Base-by-base conservation (phyloP, 2,329 filamentous ascomycete genomes). In the Claviceps fusiformis region DNA sequence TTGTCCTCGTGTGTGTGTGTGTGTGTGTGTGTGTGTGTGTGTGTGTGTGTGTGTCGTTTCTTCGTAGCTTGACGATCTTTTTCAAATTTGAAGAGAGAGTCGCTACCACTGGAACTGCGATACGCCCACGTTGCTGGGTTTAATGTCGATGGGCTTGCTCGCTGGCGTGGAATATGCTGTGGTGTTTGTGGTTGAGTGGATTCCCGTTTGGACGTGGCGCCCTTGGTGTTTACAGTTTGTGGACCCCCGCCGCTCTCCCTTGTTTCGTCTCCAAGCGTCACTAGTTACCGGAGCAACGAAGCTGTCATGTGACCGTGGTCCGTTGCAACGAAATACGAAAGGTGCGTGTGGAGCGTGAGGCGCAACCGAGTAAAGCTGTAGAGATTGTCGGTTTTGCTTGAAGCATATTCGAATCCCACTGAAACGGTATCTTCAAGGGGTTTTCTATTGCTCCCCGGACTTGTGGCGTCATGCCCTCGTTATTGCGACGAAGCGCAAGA, bases 221-320 rank as follows among this genome's bases (percentile, higher is more conserved):
- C 9, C 39, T 55, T 55, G 51, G 52, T 60, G 59, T 60, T 60
- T 60, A 59, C 59, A 49, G 13, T 27, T 47, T 49, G 15, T 33
- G 17, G 47, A 24, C n/a, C 31, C 39, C 39, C 15, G 39, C 17
- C 39, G 39, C 39, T 6, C 15, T 29, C 13, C 45, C 45, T 29
- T 13, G 15, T 47, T 50, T 24, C 2, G 10, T 17, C 41, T 17
- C 41, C 31, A 41, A 47, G n/a, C 33, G 49, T 37, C 35, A n/a
- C 29, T 19, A 0, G 56, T 58, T 58, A 54, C 48, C 50, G 53
- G 46, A 31, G 57, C 51, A 50, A 64, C 60, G 54, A 1, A 1
- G 19, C 29, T 39, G 44, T 62, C 61, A 60, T 56, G 62, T 64
- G 63, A 64, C 54, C 15, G 15, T 7, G 43, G 43, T n/a, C 56